Evolutionary conservation across 306 rosid species (phyloP).

Genomic region (cucumber (Cucumis sativus)): Cucumber_9930_V3 NC_026661.2:13147501-13148000

Average conservation of each 20-base stretch:
- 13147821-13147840: background rate
- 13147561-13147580: background rate
- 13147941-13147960: background rate
- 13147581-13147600: no score
- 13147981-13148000: background rate
- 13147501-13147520: background rate
- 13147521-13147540: background rate
- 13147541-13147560: background rate
- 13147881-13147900: background rate
- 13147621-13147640: background rate
- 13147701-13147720: slow-evolving; percentile 1
- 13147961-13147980: background rate
- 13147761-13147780: background rate
- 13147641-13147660: slow-evolving; percentile 17
- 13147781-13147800: background rate
- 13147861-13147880: background rate
- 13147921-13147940: background rate
- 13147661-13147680: slow-evolving; percentile 1
- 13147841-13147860: background rate
- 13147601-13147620: background rate
- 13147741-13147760: background rate
- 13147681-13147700: slow-evolving; percentile 1
- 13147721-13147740: slow-evolving; percentile 11
- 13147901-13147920: background rate
- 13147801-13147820: background rate